Evolutionary conservation across 2,329 filamentous ascomycete species (phyloP), one percentile per base, ranked within the genome.

Genomic region (Hymenoscyphus salicellus): DNA sequence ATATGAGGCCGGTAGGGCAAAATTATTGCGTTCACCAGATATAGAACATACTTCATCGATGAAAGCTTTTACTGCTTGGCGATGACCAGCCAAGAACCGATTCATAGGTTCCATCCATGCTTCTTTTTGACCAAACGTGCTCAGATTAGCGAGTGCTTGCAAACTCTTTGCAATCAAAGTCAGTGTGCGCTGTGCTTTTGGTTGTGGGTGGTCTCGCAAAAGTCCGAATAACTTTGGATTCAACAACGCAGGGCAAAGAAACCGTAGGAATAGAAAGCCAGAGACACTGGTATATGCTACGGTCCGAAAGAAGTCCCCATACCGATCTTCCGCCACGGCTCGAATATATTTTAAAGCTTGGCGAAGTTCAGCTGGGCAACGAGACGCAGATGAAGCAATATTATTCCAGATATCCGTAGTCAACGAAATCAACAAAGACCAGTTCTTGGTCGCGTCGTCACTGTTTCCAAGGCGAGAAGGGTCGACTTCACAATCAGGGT

Each of bases 61-160:
- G 72, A 93, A 97, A 57, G 89, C 85, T 75, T 93, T 96, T 77
- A 97, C 92, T 46, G 90, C 86, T 71, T 89, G 84, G 23, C 93
- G 86, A 73, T 96, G 89, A 1, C 86, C 82, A 8, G 83, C 84
- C 43, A 98, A 80, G 72, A 97, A 97, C 55, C 85, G 86, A 74
- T 97, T 98, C 94, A 98, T 98, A 0, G 93, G 93, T 78, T 97
- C 93, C 93, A 98, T 97, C 92, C 93, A 98, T n/a, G 90, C 88
- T 77, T 98, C 94, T 75, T 97, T 96, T 74, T 91, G 93, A 49
- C 94, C 94, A 74, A 97, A 97, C 0, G 87, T 92, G 1, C 92
- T 91, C 78, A 97, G 84, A 75, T 97, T 97, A 20, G 93, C 92
- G 65, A 98, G 83, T 17, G 92, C 93, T 78, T 97, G 93, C 8